Base-by-base conservation (phyloP, 1,139 yeast species). In the Lodderomyces parapsilosis region DNA sequence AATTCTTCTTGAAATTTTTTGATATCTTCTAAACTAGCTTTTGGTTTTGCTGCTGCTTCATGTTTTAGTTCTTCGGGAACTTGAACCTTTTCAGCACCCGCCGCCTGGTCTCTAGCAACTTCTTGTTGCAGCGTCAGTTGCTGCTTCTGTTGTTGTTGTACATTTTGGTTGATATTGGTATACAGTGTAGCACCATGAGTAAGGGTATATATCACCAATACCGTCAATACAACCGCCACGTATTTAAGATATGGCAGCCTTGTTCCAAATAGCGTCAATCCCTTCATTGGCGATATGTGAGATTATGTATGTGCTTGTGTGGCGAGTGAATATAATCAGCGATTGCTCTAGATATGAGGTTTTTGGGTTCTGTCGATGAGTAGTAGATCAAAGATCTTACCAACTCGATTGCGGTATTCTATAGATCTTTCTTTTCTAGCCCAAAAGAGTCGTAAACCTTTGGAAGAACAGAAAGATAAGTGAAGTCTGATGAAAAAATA, bases 221-320 rank as follows among this genome's bases (percentile, higher is more conserved):
- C 15, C 3, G 50, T 45, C 14, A 47, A 32, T 13, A 43, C 20
- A 1, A 47, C 24, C 8, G 50, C 49, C 11, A 46, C 36, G 30
- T 43, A 47, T 30, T 47, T 47, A 13, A 47, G 22, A 31, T 45
- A 43, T n/a, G 47, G 43, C 38, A 39, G 43, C 35, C 47, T 44
- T 24, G 45, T 19, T 24, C 38, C 36, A 22, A 41, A 38, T 18
- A 41, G n/a, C 18, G 38, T 23, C 4, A 37, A 43, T 10, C 40
- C 39, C 19, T 39, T 41, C 44, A 44, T 40, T 7, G 7, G 23
- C 5, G 4, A 25, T 8, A 25, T 25, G 28, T 11, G 28, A 6
- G 9, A 6, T 6, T 22, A 22, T 22, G 17, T 27, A 13, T 27
- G 31, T 27, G 31, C 10, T 15, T 13, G 3, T 13, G 31, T 27